Base-by-base conservation (phyloP, 257 asterid genomes). In the Solanum lycopersicoides region DNA sequence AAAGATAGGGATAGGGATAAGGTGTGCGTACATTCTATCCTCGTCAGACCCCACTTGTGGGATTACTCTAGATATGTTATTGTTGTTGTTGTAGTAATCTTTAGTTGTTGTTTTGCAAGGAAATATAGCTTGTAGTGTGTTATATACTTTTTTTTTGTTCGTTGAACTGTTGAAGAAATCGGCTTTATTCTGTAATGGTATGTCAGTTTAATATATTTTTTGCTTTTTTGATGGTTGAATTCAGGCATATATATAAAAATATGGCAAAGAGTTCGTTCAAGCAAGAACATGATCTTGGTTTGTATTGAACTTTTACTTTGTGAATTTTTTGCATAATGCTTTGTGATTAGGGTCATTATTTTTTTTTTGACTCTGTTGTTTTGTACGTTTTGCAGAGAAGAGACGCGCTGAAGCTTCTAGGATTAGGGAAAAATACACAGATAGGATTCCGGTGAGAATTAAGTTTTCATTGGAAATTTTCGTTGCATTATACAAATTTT, bases 391-490 rank as follows among this genome's bases (percentile, higher is more conserved):
- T 82, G 32, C 88, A 91, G 92, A 90, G 83, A 91, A 88, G 89
- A 83, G 93, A 56, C 90, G 84, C 16, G 93, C 91, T 10, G 93
- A 91, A 82, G 89, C 92, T 88, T 74, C 91, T 41, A 90, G 92
- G 77, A 91, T 91, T 65, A 91, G 92, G 88, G 93, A 87, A 86
- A 91, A 91, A 39, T 91, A 91, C 72, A 86, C 91, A 4, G 93
- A 91, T 80, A 87, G 92, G 65, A 87, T 91, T 75, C 92, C 92
- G 10, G 93, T 91, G 84, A 87, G 91, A 39, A 30, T 66, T 32
- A 5, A 50, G 45, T 82, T 30, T 82, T 50, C n/a, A 9, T 6
- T 45, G 41, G 83, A 56, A 76, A 42, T 6, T 41, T 74, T 39
- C 50, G 4, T n/a, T 42, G 23, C n/a, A 42, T 15, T 79, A 25